phyloP scores from a whole-genome alignment of 441 rosid genomes.

The Bruguiera hainesii region DNA sequence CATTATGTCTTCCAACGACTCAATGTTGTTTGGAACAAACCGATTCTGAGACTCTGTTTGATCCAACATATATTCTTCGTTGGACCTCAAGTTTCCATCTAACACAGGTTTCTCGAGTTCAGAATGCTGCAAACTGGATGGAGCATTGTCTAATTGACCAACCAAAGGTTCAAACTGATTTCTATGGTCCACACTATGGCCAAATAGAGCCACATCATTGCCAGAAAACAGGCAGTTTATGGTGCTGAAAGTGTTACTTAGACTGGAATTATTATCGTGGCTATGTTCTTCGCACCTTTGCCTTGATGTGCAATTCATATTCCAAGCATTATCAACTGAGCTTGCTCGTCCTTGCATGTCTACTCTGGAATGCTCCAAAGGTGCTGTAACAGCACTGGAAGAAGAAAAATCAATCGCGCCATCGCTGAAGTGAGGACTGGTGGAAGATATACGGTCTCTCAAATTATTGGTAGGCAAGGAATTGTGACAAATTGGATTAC shows the following conservation, averaged over 20 bases:
- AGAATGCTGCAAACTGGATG: constrained; percentile 30
- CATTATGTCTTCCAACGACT: constrained; percentile 67
- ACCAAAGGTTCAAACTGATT: constrained; percentile 35
- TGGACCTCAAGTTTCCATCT: constrained; percentile 40
- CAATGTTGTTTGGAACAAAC: constrained; percentile 43
- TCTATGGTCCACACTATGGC: constrained; percentile 30
- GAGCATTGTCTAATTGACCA: constrained; percentile 34
- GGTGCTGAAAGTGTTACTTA: constrained; percentile 27
- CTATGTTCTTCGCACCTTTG: constrained; percentile 40
- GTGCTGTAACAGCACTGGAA: constrained; percentile 23
- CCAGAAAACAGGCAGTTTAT: constrained; percentile 32
- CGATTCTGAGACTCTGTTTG: constrained; percentile 46
- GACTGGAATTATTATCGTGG: constrained; percentile 28
- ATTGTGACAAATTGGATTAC: constrained; percentile 32
- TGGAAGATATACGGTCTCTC: constrained; percentile 28
- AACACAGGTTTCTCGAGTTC: constrained; percentile 38
- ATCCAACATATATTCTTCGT: constrained; percentile 37
- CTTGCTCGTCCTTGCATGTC: constrained; percentile 38
- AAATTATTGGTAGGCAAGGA: constrained; percentile 27
- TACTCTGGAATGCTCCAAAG: constrained; percentile 33
- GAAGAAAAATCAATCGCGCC: constrained; percentile 37
- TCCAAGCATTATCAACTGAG: constrained; percentile 33
- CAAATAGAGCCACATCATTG: constrained; percentile 24
- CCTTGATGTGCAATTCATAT: constrained; percentile 29
- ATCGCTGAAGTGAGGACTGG: constrained; percentile 31